Conservation (phyloP, 139 green algal genomes). For the Micromonas commoda region DNA sequence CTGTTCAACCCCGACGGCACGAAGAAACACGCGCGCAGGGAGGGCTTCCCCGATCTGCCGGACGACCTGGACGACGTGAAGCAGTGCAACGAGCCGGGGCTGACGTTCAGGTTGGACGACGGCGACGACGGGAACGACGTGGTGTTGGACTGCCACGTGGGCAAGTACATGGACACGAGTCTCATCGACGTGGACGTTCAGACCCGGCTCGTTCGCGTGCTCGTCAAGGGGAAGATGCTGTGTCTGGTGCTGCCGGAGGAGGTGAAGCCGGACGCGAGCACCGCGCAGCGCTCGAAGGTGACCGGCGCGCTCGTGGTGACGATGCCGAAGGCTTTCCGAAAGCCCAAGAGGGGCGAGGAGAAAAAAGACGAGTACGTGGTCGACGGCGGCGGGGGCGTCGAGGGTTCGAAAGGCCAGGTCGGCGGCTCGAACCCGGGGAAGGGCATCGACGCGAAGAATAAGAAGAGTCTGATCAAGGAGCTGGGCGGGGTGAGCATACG, state of each 20-base stretch:
- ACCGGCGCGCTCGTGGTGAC: constrained; percentile 64
- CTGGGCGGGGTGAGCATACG: constrained; percentile 17
- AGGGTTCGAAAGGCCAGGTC: not conserved
- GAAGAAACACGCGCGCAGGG: constrained; percentile 5
- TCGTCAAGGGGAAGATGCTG: constrained; percentile 75
- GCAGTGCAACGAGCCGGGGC: constrained; percentile 38
- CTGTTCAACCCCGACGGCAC: not conserved
- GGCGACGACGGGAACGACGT: constrained; percentile 39
- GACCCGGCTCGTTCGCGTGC: constrained; percentile 59
- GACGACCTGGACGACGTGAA: constrained; percentile 32
- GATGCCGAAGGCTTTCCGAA: constrained; percentile 62
- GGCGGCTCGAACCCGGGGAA: not conserved
- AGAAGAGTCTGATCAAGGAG: not conserved
- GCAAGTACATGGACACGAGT: constrained; percentile 68
- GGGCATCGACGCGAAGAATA: not conserved
- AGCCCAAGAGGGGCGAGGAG: not conserved
- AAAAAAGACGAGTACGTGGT: not conserved
- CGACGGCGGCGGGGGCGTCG: not conserved
- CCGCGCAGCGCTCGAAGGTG: constrained; percentile 52
- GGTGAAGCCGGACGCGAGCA: constrained; percentile 53
- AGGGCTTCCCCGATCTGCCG: constrained; percentile 32
- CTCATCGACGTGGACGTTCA: constrained; percentile 78
- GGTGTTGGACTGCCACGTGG: constrained; percentile 67
- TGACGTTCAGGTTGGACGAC: constrained; percentile 30
- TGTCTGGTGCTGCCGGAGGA: constrained; percentile 70